A percentile compares a stretch with the other conserved stretches of the same genome.
phyloP scores from a whole-genome alignment of 805 yeast genomes.

The Candida golubevii region DNA sequence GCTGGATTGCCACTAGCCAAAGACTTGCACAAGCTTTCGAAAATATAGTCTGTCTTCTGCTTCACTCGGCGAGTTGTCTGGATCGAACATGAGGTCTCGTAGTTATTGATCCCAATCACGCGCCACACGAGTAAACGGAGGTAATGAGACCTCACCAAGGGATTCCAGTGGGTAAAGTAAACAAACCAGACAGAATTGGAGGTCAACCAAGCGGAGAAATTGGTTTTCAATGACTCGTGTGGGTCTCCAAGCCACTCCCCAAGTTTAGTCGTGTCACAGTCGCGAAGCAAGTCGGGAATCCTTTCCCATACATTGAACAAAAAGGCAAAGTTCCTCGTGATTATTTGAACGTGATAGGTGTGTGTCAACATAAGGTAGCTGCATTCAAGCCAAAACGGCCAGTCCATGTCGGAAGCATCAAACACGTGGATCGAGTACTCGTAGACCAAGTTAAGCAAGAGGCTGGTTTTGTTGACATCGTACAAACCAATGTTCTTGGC shows the following conservation, averaged over 20 bases:
- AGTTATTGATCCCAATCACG: constrained; percentile 41
- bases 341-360: constrained; percentile 58
- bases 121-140: constrained; percentile 67
- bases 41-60: constrained; percentile 27
- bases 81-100: constrained; percentile 30
- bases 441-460: constrained; percentile 36
- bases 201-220: constrained; percentile 52
- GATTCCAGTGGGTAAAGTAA: constrained; percentile 75
- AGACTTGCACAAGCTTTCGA: constrained; percentile 9
- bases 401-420: constrained; percentile 42
- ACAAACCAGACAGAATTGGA: constrained; percentile 47
- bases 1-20: constrained; percentile 1
- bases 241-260: constrained; percentile 38
- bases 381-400: constrained; percentile 75
- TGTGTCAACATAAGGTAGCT: constrained; percentile 50
- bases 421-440: constrained; percentile 36
- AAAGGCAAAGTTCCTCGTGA: constrained; percentile 60
- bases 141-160: constrained; percentile 68
- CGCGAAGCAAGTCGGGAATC: constrained; percentile 42
- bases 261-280: constrained; percentile 1
- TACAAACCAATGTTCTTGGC: constrained; percentile 36
- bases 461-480: constrained; percentile 36
- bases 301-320: constrained; percentile 72
- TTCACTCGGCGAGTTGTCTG: constrained; percentile 29
- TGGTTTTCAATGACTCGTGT: constrained; percentile 42